Conservation (phyloP, 352 stramenopile genomes). For the Aphanomyces cochlioides region DNA sequence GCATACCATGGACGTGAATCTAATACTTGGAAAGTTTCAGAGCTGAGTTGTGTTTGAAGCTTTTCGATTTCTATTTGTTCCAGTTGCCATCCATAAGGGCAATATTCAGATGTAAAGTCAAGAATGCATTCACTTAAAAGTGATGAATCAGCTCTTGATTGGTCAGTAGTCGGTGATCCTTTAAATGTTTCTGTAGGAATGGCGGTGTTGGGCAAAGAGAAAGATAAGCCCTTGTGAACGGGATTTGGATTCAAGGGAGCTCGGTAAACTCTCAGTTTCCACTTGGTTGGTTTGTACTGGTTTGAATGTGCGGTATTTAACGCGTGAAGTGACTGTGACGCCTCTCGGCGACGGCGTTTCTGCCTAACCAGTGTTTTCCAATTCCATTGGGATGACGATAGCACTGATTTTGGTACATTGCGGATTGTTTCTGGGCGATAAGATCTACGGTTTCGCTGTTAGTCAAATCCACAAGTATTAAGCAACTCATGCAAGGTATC, state of each 20-base stretch:
- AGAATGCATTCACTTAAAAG: not conserved
- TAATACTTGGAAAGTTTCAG: conserved; percentile 2
- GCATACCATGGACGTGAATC: not conserved
- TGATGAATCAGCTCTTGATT: too few relatives aligned
- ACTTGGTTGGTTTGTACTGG: not conserved
- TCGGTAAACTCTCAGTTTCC: conserved; percentile 11
- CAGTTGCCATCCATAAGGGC: not conserved
- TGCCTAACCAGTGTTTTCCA: conserved; percentile 20
- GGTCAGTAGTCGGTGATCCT: too few relatives aligned
- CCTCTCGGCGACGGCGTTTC: not conserved
- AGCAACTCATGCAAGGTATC: too few relatives aligned
- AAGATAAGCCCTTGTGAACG: not conserved
- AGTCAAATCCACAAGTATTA: not conserved
- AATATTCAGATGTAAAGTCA: conserved; percentile 7
- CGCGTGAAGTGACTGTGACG: not conserved
- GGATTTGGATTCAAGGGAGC: not conserved
- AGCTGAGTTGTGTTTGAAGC: not conserved
- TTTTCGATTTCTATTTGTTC: not conserved
- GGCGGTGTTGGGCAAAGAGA: too few relatives aligned
- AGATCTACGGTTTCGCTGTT: not conserved
- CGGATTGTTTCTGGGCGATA: not conserved
- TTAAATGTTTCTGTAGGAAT: too few relatives aligned
- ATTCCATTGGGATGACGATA: conserved; percentile 23
- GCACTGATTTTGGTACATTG: conserved; percentile 6
- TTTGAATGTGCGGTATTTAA: not conserved